A percentile compares a stretch with the other conserved stretches of the same genome.
These are phyloP conservation scores for Plasmodiophora brassicae DNA, from an alignment of 208 protist species.

Conservation along the genomic window DNA sequence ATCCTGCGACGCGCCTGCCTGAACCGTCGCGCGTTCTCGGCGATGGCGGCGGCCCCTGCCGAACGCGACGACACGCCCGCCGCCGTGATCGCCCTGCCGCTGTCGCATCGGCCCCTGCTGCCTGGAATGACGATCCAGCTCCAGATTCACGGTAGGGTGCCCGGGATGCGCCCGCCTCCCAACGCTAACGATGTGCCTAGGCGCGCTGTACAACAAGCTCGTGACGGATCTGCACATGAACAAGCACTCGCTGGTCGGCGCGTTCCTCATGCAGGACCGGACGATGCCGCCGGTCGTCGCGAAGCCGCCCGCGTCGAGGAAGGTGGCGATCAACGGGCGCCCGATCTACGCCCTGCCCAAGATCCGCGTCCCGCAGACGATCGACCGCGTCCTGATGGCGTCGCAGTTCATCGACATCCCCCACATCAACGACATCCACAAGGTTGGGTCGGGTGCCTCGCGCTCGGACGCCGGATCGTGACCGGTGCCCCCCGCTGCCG, in stretches of 20 bases:
- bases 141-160: background rate
- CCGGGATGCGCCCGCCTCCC: too few relatives aligned
- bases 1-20: background rate
- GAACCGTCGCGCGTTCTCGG: background rate
- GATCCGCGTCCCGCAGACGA: background rate
- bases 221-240: background rate
- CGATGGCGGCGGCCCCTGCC: background rate
- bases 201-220: background rate
- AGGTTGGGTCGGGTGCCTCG: background rate
- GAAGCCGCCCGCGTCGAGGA: too few relatives aligned
- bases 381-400: background rate
- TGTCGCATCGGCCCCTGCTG: background rate
- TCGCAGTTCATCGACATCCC: background rate
- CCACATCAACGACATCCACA: background rate
- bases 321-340: background rate
- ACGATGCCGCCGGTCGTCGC: too few relatives aligned
- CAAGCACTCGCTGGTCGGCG: background rate
- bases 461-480: too few relatives aligned
- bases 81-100: background rate
- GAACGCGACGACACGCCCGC: background rate
- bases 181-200: too few relatives aligned
- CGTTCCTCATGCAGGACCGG: background rate
- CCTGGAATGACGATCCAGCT: background rate
- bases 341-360: background rate
- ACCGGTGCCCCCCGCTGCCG: too few relatives aligned